Base-by-base conservation (phyloP, 2,329 filamentous ascomycete species). In the Apiospora hydei region DNA sequence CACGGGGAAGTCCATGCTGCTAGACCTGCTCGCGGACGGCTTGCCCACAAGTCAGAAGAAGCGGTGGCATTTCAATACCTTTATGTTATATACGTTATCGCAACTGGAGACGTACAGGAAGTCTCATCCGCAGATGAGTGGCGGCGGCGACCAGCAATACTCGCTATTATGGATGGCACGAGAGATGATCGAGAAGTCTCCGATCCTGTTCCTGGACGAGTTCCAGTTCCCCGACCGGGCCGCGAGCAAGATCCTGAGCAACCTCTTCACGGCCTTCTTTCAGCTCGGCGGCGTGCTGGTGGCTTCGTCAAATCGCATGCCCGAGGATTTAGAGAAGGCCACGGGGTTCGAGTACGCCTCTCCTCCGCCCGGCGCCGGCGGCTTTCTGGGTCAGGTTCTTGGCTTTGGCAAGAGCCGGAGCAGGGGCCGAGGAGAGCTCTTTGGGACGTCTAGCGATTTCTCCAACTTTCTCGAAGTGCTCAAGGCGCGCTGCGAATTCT, bases 1-100 rank as follows among this genome's bases (percentile, higher is more conserved):
- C 14, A 94, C 92, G 0, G 93, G 94, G 18, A 96, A 96, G 80
- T 93, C 90, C 6, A 95, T 96, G 92, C 87, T 96, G n/a, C 87
- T 95, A 18, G 93, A 96, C 77, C 84, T 96, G 0, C 89, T 96
- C n/a, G 92, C 93, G 18, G 91, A 94, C 69, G 92, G 92, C 69
- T 82, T 96, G 4, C 94, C 94, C 1, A 94, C 90, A 21, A 84
- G 86, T 64, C 91, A 90, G 77, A 96, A 96, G 83, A 86, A 88
- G 76, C 85, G 93, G 73, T 95, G 92, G 90, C 94, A 96, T 79
- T 96, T 95, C 82, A 94, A 94, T 79, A 94, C 92, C 0, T 96
- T 96, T 77, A 96, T 96, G 92, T 85, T 96, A 11, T 91, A 95
- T 75, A 91, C 90, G 0, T 87, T 95, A 67, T 91, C 93, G 0